phyloP scores from a whole-genome alignment of 371 early-diverging fungal species.

The Mucor sp. region DNA sequence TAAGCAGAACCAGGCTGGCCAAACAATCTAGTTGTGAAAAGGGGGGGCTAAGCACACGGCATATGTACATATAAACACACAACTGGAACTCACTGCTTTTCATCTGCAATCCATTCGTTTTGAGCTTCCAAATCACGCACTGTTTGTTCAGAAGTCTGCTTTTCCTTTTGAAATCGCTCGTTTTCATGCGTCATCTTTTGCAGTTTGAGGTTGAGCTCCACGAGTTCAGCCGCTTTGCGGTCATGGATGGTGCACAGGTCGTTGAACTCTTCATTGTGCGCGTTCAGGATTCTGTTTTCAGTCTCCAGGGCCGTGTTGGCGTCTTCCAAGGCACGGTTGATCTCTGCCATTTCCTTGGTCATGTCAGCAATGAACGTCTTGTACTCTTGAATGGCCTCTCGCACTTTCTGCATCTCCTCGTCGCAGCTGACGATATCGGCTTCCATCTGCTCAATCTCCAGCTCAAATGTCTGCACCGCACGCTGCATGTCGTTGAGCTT shows the following conservation, averaged over 20 bases:
- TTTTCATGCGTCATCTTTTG: conserved; percentile 77
- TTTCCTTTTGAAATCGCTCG: conserved; percentile 69
- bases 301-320: conserved; percentile 21
- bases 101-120: conserved; percentile 89
- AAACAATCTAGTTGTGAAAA: conserved; percentile 56
- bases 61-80: neutral
- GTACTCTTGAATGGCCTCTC: conserved; percentile 54
- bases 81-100: conserved; percentile 68
- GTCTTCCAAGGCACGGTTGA: conserved; percentile 8
- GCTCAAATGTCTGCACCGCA: conserved; percentile 66
- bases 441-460: conserved; percentile 74
- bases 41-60: too few species aligned
- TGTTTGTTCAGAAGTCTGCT: conserved; percentile 52
- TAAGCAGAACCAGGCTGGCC: conserved; percentile 79
- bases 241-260: conserved; percentile 68
- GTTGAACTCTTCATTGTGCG: conserved; percentile 46
- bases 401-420: conserved; percentile 51
- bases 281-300: conserved; percentile 31
- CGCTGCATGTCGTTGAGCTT: conserved; percentile 70
- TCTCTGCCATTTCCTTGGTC: conserved; percentile 23
- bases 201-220: conserved; percentile 65
- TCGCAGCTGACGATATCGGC: conserved; percentile 60
- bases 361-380: conserved; percentile 37
- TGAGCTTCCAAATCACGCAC: conserved; percentile 60
- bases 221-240: conserved; percentile 59